Base-by-base conservation (phyloP, 495 filamentous ascomycete species). In the Aspergillus bridgeri region DNA sequence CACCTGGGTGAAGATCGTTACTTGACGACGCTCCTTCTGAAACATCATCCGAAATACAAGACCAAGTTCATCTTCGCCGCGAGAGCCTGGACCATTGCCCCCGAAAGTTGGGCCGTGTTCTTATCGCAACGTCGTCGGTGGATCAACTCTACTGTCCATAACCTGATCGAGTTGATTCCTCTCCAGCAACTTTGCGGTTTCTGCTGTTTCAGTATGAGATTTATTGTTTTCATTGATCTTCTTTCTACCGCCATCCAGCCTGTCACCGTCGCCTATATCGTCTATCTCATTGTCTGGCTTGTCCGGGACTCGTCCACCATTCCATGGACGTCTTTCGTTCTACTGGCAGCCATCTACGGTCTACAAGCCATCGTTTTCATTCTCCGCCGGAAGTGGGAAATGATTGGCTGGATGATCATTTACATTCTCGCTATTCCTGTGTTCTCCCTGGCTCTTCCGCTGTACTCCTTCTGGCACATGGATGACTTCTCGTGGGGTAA, bases 111-210 rank as follows among this genome's bases (percentile, higher is more conserved):
- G 86, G 77, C 80, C 21, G 90, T 99, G 45, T 96, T 99, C 82
- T 79, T 99, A 65, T 99, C 94, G 9, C 94, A 99, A 71, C 91
- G 94, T 75, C 92, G 94, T 73, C 88, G 94, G 67, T 98, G 94
- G 94, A 99, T 99, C 73, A 99, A 99, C 76, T 97, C 93, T 27
- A 99, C 94, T 3, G 89, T 99, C 20, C 94, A 99, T 79, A 99
- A 99, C 71, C 80, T 99, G 60, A 89, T 94, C 61, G 94, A 99
- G 69, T 85, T 99, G 51, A 92, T 98, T 64, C 92, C 92, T 6
- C 74, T 99, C 69, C 83, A 89, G 51, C 89, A 98, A 68, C 85
- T 99, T 27, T 99, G 94, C 74, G 94, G 94, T 71, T 99, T 99
- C 85, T 98, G 94, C 74, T 97, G 90, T 74, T 98, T 98, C 80